A percentile compares a stretch with the other conserved stretches of the same genome.
phyloP scores from a whole-genome alignment of 2,329 filamentous ascomycete genomes.

The Daldinia eschscholtzii region DNA sequence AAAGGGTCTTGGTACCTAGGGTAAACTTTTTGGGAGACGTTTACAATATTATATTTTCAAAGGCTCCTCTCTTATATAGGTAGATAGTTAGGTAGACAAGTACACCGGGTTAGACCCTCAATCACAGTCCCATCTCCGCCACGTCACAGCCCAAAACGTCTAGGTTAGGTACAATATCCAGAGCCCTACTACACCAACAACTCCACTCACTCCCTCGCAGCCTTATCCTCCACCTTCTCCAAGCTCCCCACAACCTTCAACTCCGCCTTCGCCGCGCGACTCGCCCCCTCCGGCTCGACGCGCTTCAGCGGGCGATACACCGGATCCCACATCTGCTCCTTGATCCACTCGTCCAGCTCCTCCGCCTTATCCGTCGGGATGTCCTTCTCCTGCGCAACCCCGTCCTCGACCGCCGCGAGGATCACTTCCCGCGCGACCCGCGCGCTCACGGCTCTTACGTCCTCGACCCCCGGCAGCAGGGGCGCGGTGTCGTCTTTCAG shows the following conservation, averaged over 20 bases:
- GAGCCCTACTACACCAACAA: too few species aligned
- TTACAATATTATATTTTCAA: too few species aligned
- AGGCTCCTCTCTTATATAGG: too few species aligned
- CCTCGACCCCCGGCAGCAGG: conserved; percentile 80
- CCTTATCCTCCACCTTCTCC: conserved; percentile 41
- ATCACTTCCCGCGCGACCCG: conserved; percentile 83
- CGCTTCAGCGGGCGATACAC: conserved; percentile 73
- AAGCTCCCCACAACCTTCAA: conserved; percentile 62
- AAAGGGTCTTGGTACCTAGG: too few species aligned
- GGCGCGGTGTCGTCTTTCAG: conserved; percentile 72
- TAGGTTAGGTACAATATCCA: not conserved
- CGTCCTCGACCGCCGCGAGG: conserved; percentile 76
- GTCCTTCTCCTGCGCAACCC: conserved; percentile 70
- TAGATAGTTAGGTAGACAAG: too few species aligned
- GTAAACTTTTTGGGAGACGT: too few species aligned
- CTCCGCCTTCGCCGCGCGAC: conserved; percentile 70
- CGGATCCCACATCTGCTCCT: conserved; percentile 84
- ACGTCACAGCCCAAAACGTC: too few species aligned
- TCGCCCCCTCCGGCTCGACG: conserved; percentile 66
- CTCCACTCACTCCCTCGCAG: conserved; percentile 17
- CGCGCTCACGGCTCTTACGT: conserved; percentile 81
- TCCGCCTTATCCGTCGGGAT: conserved; percentile 69
- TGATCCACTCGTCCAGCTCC: conserved; percentile 77
- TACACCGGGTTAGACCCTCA: too few species aligned
- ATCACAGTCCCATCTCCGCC: too few species aligned